Evolutionary conservation across 2,329 filamentous ascomycete genomes (phyloP).

Genomic region (Clonostachys sp.): DNA sequence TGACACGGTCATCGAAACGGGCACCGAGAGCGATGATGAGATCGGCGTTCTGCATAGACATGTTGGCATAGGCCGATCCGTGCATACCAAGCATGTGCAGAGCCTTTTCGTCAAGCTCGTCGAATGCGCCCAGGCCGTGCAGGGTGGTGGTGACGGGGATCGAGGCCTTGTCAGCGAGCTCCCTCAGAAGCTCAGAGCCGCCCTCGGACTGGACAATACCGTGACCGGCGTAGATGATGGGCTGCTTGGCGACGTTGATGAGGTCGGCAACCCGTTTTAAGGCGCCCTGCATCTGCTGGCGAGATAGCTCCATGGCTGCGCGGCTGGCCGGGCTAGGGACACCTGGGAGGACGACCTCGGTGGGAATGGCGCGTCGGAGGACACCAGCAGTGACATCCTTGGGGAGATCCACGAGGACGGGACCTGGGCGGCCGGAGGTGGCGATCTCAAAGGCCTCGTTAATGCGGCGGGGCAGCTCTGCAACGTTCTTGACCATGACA

Average conservation of each 20-base stretch:
- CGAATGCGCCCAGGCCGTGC: conserved; percentile 86
- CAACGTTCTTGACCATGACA: conserved; percentile 94
- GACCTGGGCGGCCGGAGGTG: conserved; percentile 87
- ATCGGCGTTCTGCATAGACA: conserved; percentile 96
- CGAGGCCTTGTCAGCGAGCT: conserved; percentile 82
- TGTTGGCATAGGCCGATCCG: conserved; percentile 93
- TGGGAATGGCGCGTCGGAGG: conserved; percentile 79
- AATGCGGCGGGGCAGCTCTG: conserved; percentile 87
- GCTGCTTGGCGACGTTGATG: conserved; percentile 87
- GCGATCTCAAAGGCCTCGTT: conserved; percentile 99
- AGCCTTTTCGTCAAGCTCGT: conserved; percentile 90
- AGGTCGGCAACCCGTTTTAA: conserved; percentile 75
- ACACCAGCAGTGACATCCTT: conserved; percentile 93
- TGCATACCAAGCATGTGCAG: conserved; percentile 99
- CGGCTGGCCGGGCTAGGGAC: conserved; percentile 83
- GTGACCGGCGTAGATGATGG: conserved; percentile 91
- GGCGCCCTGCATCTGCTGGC: conserved; percentile 67
- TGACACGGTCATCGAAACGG: conserved; percentile 96
- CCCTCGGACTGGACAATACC: conserved; percentile 78
- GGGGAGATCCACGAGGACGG: conserved; percentile 90
- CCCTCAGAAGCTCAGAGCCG: conserved; percentile 73
- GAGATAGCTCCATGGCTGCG: conserved; percentile 69
- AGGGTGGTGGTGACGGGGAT: conserved; percentile 96
- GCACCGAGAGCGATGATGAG: conserved; percentile 91
- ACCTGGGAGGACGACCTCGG: conserved; percentile 65